Conservation (phyloP, 495 filamentous ascomycete genomes). For the Podospora bellae-mahoneyi region DNA sequence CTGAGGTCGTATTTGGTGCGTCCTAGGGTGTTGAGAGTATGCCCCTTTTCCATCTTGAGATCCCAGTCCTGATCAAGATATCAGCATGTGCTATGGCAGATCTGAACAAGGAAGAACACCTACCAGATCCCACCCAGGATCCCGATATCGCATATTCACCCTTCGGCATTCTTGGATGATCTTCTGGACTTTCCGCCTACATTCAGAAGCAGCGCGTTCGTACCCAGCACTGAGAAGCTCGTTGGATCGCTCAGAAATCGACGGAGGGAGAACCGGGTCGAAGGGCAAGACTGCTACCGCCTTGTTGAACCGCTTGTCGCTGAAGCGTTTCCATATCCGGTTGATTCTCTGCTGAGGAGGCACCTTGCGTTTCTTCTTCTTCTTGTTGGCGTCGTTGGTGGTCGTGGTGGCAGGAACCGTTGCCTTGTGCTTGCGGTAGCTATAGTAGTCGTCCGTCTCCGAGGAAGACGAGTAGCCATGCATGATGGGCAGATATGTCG, state of each 20-base stretch:
- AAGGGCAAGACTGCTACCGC: slow-evolving; percentile 48
- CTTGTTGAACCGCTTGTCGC: slow-evolving; percentile 54
- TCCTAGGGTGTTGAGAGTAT: slow-evolving; percentile 47
- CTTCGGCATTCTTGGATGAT: slow-evolving; percentile 81
- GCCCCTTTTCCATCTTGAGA: slow-evolving; percentile 47
- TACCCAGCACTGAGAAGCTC: slow-evolving; percentile 58
- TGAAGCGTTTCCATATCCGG: slow-evolving; percentile 78
- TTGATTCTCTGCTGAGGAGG: slow-evolving; percentile 73
- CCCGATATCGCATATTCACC: slow-evolving; percentile 86
- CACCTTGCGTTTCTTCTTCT: slow-evolving; percentile 55
- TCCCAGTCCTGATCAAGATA: slow-evolving; percentile 45
- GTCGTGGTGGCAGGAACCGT: slow-evolving; percentile 20
- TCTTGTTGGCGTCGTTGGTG: slow-evolving; percentile 38
- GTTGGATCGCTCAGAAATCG: slow-evolving; percentile 44
- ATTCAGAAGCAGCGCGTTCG: slow-evolving; percentile 69
- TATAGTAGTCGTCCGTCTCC: slow-evolving; percentile 36
- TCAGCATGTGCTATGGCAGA: slow-evolving; percentile 20
- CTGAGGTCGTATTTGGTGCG: slow-evolving; percentile 43
- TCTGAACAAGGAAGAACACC: slow-evolving; percentile 24
- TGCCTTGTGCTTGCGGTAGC: slow-evolving; percentile 32
- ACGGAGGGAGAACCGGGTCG: slow-evolving; percentile 46
- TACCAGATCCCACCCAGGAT: slow-evolving; percentile 81
- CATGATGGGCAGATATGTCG: slow-evolving; percentile 27
- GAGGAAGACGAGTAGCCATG: slow-evolving; percentile 39
- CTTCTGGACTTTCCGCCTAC: slow-evolving; percentile 74